These are phyloP conservation scores for Fusarium albidum DNA, from an alignment of 2,329 filamentous ascomycete species.

Conservation along the genomic window DNA sequence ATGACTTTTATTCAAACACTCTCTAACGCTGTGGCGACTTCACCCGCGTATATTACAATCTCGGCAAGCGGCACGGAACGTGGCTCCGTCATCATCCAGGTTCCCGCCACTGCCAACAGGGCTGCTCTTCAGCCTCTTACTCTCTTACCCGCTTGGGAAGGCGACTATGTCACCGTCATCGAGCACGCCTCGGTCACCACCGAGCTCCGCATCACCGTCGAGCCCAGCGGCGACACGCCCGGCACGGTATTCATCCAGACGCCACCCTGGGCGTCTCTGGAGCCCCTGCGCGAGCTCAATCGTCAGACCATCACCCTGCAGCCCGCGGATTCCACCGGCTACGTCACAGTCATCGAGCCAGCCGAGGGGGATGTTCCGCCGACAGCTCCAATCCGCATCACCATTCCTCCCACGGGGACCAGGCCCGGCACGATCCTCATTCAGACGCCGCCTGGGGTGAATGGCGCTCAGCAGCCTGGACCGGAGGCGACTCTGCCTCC, in stretches of 20 bases:
- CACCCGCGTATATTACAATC: slow-evolving; percentile 17
- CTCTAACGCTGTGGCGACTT: slow-evolving; percentile 2
- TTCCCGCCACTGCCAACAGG: slow-evolving; percentile 2
- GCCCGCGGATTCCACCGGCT: slow-evolving; percentile 14
- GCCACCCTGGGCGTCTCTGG: background rate
- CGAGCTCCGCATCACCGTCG: slow-evolving; percentile 18
- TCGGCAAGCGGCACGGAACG: slow-evolving; percentile 27
- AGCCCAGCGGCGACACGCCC: slow-evolving; percentile 13
- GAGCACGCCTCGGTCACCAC: slow-evolving; percentile 7
- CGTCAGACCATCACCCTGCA: slow-evolving; percentile 26
- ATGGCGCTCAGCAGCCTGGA: background rate
- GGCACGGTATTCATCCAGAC: slow-evolving; percentile 37
- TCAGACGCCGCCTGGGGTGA: slow-evolving; percentile 21
- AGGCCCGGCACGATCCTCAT: slow-evolving; percentile 34
- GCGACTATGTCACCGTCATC: slow-evolving; percentile 28
- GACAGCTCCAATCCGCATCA: slow-evolving; percentile 26
- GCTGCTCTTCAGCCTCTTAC: slow-evolving; percentile 9
- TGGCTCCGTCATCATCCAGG: slow-evolving; percentile 31
- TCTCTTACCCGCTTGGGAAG: slow-evolving; percentile 10
- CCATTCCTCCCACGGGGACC: slow-evolving; percentile 29
- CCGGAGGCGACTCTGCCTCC: background rate
- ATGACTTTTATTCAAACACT: slow-evolving; percentile 30
- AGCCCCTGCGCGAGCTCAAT: background rate
- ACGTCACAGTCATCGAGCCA: slow-evolving; percentile 33
- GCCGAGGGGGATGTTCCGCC: slow-evolving; percentile 12